phyloP scores from a whole-genome alignment of 2,329 filamentous ascomycete genomes.

The Fusarium sp. region DNA sequence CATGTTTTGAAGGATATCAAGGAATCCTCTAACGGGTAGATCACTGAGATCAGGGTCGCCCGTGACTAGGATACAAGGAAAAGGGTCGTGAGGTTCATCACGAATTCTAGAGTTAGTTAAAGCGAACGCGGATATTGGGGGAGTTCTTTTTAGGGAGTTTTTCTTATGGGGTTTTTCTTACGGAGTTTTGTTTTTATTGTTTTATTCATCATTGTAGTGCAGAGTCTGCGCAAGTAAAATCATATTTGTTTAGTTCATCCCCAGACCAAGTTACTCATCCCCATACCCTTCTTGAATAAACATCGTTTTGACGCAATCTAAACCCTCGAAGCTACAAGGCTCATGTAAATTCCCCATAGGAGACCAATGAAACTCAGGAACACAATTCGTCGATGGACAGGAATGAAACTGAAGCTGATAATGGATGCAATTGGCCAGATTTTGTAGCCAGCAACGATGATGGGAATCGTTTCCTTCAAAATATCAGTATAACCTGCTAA shows the following conservation, averaged over 20 bases:
- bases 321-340: constrained; percentile 57
- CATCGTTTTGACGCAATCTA: constrained; percentile 20
- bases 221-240: too few species aligned
- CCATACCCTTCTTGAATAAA: neutral
- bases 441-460: constrained; percentile 62
- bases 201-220: too few species aligned
- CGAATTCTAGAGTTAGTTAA: too few species aligned
- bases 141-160: too few species aligned
- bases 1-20: neutral
- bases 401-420: constrained; percentile 61
- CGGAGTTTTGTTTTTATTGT: too few species aligned
- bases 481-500: neutral
- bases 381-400: constrained; percentile 61
- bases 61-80: neutral
- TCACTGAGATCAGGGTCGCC: neutral
- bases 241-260: neutral
- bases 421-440: constrained; percentile 64
- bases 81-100: too few species aligned
- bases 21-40: neutral
- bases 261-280: neutral
- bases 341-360: constrained; percentile 64
- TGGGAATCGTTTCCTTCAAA: constrained; percentile 56
- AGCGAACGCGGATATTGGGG: too few species aligned
- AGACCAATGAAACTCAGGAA: constrained; percentile 62
- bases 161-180: too few species aligned